A percentile compares a stretch with the other conserved stretches of the same genome.
phyloP scores from a whole-genome alignment of 495 filamentous ascomycete genomes.

The Hypoxylon fragiforme region DNA sequence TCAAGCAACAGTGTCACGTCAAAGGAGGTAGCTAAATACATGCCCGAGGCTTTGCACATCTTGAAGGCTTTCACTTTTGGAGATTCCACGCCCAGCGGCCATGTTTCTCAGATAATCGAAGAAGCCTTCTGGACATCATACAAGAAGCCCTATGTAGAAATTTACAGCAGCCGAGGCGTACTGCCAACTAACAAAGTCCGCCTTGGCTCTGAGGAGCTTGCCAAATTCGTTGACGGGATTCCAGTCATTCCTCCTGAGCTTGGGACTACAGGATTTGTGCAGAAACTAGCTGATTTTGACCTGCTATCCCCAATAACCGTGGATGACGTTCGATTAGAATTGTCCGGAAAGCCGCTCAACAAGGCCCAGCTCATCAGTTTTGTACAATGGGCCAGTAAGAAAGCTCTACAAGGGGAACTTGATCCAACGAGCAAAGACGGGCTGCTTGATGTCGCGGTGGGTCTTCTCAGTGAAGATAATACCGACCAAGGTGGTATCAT shows the following conservation, averaged over 20 bases:
- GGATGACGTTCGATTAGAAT: constrained; percentile 78
- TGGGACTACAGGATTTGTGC: constrained; percentile 68
- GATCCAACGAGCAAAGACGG: constrained; percentile 62
- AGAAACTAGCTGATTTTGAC: constrained; percentile 74
- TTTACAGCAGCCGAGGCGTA: constrained; percentile 85
- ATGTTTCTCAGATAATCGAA: constrained; percentile 81
- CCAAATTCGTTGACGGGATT: constrained; percentile 84
- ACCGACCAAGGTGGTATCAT: constrained; percentile 66
- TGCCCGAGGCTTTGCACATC: constrained; percentile 79
- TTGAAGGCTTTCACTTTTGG: constrained; percentile 79
- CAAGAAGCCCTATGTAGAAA: constrained; percentile 76
- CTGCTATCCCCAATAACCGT: constrained; percentile 83
- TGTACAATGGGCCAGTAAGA: constrained; percentile 75
- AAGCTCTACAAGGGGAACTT: constrained; percentile 67
- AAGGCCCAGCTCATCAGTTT: constrained; percentile 77
- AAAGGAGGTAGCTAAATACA: constrained; percentile 62
- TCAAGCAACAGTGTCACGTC: constrained; percentile 46
- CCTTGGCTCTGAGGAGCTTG: constrained; percentile 76
- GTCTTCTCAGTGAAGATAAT: constrained; percentile 66
- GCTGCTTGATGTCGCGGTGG: constrained; percentile 80
- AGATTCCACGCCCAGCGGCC: constrained; percentile 83
- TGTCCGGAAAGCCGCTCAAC: constrained; percentile 74
- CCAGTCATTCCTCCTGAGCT: constrained; percentile 81
- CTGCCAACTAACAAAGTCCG: constrained; percentile 77
- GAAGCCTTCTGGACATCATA: constrained; percentile 94